Evolutionary conservation across 2,329 filamentous ascomycete species (phyloP), one percentile per base, ranked within the genome.

Genomic region (Verticillium zaregamsianum): DNA sequence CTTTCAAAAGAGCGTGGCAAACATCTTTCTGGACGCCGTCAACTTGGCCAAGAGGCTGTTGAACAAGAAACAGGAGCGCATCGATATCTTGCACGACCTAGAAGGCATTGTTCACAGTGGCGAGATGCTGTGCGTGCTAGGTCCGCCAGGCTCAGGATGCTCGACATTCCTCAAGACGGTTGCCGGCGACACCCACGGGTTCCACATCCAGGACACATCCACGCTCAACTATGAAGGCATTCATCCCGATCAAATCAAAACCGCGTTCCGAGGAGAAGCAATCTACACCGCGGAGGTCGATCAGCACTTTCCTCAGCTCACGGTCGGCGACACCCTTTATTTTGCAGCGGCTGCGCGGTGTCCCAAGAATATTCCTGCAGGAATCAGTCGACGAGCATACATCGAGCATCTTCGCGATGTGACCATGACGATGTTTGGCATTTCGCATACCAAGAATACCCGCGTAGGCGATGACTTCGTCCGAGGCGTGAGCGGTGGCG

Each of bases 241-340:
- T 2, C 62, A 60, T 3, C 62, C 64, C 12, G 55, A 61, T 25
- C 45, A 62, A 23, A 65, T 64, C 58, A 59, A 60, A 25, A 62
- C 60, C 3, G 64, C 61, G 3, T 69, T 69, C 62, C 60, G 65
- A 85, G 86, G 87, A 56, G 86, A 90, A 70, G 84, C 85, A 39
- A 88, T 89, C 67, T 90, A 89, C 72, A 88, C 84, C 0, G 85
- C 86, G 49, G 86, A 88, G 71, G 85, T 86, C 15, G 87, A 90
- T 68, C 81, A 84, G 11, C 85, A 87, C 69, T 87, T 87, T 65
- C 82, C 85, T 1, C 79, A 80, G 67, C 70, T 88, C 65, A 82
- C 80, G 3, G 85, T 88, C 15, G 84, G 83, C 60, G 82, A 88
- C 66, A 88, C 86, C 0, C 76, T 88, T 15, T 81, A 80, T 64